phyloP scores from a whole-genome alignment of 148 eudicot species.

The Vaccinium corymbosum region DNA sequence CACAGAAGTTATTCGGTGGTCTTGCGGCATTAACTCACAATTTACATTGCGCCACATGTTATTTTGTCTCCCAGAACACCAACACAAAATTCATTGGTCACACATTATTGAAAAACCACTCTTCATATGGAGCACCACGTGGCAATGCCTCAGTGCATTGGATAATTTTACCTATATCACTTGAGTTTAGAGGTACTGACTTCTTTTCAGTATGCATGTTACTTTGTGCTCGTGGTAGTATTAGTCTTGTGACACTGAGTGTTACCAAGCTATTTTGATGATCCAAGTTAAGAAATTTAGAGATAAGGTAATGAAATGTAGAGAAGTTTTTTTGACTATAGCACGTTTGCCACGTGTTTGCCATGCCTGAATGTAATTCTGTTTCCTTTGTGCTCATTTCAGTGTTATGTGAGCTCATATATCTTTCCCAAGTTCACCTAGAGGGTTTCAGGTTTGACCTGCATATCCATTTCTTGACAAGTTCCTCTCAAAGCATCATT shows the following conservation, averaged over 20 bases:
- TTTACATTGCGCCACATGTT: neutral
- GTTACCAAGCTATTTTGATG: neutral
- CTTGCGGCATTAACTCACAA: neutral
- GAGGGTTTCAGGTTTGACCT: neutral
- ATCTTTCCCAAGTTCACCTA: neutral
- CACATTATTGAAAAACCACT: neutral
- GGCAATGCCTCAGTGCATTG: neutral
- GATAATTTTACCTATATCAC: neutral
- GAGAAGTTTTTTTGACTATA: neutral
- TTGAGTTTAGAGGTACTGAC: neutral
- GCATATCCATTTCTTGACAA: neutral
- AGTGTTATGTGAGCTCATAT: neutral
- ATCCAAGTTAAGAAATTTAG: neutral
- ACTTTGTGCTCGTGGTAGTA: neutral
- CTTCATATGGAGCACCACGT: neutral
- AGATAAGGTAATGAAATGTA: neutral
- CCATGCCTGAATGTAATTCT: neutral
- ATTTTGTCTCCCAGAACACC: neutral
- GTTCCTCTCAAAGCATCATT: neutral
- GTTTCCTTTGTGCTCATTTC: slow-evolving; percentile 10
- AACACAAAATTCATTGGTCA: neutral
- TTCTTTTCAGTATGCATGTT: neutral
- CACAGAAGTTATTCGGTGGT: neutral
- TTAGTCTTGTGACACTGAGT: neutral
- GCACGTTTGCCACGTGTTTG: neutral